Conservation (phyloP, 1,139 yeast genomes). For the Lodderomyces oxycetoniae region DNA sequence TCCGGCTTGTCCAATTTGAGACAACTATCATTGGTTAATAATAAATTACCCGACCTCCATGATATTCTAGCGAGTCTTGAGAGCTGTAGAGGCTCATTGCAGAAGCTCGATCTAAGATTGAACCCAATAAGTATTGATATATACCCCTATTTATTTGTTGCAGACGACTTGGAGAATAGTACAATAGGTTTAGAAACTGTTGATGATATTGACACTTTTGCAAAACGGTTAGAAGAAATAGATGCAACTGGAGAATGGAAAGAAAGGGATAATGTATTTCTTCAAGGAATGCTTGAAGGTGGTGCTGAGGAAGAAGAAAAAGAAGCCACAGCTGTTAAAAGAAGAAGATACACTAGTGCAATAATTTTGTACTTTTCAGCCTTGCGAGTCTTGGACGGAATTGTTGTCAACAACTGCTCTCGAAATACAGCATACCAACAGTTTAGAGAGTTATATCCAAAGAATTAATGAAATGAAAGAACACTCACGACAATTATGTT, state of each 20-base stretch:
- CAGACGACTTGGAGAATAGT: constrained; percentile 31
- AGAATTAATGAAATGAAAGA: too few relatives aligned
- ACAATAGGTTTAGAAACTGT: constrained; percentile 40
- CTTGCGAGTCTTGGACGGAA: constrained; percentile 41
- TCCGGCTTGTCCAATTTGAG: constrained; percentile 29
- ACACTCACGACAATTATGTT: too few relatives aligned
- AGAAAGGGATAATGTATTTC: constrained; percentile 29
- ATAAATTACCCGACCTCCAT: constrained; percentile 34
- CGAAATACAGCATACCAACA: constrained; percentile 1
- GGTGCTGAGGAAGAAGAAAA: constrained; percentile 21
- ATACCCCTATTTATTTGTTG: constrained; percentile 52
- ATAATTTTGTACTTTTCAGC: constrained; percentile 32
- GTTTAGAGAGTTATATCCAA: too few relatives aligned
- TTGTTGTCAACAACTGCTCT: constrained; percentile 14
- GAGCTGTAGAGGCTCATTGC: constrained; percentile 29
- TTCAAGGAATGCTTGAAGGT: constrained; percentile 8
- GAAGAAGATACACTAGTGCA: constrained; percentile 37
- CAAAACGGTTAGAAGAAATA: constrained; percentile 37
- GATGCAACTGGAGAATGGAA: constrained; percentile 33
- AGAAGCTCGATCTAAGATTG: constrained; percentile 45
- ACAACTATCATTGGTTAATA: constrained; percentile 44
- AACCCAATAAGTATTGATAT: constrained; percentile 46
- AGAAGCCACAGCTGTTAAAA: constrained; percentile 6
- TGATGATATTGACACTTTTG: constrained; percentile 45
- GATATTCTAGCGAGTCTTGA: constrained; percentile 30